phyloP scores from a whole-genome alignment of 495 filamentous ascomycete species.

The Trichocladium uniseriatum region DNA sequence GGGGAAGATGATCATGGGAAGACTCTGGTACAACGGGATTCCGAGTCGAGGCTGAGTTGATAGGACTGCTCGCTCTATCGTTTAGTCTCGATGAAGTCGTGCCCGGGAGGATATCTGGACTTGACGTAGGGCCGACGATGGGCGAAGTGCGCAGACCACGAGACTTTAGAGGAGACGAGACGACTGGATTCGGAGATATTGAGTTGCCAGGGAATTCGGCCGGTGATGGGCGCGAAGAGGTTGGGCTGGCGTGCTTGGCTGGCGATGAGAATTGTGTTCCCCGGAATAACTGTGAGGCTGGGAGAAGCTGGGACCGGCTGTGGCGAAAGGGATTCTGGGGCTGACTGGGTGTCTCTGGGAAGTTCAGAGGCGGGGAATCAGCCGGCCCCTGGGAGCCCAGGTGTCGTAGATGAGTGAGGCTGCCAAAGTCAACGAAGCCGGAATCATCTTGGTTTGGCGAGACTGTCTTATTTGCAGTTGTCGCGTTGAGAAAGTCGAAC shows the following conservation, averaged over 20 bases:
- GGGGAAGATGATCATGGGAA: slow-evolving; percentile 3
- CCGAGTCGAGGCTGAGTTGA: slow-evolving; percentile 7
- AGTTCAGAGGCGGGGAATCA: neutral
- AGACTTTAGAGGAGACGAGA: slow-evolving; percentile 38
- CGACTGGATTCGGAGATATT: slow-evolving; percentile 29
- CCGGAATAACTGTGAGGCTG: slow-evolving; percentile 37
- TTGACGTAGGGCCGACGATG: slow-evolving; percentile 22
- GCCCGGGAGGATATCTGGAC: slow-evolving; percentile 23
- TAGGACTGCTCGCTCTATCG: slow-evolving; percentile 15
- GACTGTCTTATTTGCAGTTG: slow-evolving; percentile 1
- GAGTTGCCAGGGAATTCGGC: slow-evolving; percentile 28
- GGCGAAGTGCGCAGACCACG: slow-evolving; percentile 35
- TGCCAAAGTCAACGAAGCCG: slow-evolving; percentile 17
- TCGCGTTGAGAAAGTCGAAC: slow-evolving; percentile 19
- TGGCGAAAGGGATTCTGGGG: slow-evolving; percentile 35
- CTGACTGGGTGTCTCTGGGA: slow-evolving; percentile 37
- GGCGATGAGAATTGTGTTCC: slow-evolving; percentile 38
- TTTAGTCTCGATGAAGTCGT: slow-evolving; percentile 10
- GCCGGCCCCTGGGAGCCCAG: slow-evolving; percentile 10
- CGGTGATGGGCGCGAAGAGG: slow-evolving; percentile 42
- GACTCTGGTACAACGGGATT: slow-evolving; percentile 21
- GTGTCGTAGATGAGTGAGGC: slow-evolving; percentile 2
- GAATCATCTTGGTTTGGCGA: slow-evolving; percentile 17
- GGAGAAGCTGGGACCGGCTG: slow-evolving; percentile 27
- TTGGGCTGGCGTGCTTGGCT: slow-evolving; percentile 35